Evolutionary conservation across 176 grass and related monocot genomes (phyloP).

Genomic region (Carex littledalei): DNA sequence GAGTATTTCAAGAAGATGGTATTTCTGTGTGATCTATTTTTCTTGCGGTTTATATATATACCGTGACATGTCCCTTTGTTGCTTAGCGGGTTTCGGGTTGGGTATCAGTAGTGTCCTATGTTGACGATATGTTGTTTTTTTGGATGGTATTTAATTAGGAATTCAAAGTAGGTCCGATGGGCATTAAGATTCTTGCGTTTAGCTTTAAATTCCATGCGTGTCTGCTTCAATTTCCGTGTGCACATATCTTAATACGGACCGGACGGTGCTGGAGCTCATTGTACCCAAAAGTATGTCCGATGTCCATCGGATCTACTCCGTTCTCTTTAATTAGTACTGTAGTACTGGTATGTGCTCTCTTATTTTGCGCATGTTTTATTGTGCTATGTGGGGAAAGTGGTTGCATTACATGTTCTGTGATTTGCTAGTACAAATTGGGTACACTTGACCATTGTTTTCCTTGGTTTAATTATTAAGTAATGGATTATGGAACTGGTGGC

Average conservation of each 20-base stretch:
- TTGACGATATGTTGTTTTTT: neutral
- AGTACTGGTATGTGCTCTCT: neutral
- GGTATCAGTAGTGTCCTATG: neutral
- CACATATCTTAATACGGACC: no score
- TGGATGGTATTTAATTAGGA: neutral
- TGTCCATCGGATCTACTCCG: no score
- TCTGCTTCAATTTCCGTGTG: no score
- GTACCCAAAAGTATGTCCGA: no score
- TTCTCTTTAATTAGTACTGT: no score
- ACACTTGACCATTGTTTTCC: neutral
- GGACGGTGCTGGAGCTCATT: no score
- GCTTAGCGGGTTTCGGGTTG: neutral
- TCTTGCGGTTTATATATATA: neutral
- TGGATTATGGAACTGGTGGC: neutral
- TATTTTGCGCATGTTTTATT: neutral
- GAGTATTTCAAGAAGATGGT: neutral
- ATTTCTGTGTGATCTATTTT: neutral
- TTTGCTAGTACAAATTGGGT: neutral
- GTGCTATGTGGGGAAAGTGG: neutral
- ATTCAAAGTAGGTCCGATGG: no score
- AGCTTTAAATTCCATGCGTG: no score
- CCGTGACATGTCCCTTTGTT: neutral
- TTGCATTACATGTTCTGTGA: neutral
- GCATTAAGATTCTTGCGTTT: no score
- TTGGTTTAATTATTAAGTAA: neutral